These are phyloP conservation scores for Monosporozyma servazzii DNA, from an alignment of 805 yeast species.

Conservation along the genomic window DNA sequence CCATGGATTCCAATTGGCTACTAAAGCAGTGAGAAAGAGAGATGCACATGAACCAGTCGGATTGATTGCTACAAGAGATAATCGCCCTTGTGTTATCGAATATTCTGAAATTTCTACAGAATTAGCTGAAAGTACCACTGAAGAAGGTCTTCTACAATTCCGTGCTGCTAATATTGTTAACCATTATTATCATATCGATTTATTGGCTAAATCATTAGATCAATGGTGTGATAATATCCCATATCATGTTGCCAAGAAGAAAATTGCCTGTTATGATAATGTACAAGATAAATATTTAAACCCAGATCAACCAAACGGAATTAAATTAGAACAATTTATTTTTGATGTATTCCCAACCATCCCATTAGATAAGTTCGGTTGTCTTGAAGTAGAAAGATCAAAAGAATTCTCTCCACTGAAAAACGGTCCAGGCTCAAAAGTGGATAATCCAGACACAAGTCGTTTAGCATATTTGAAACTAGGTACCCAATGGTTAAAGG, in stretches of 20 bases:
- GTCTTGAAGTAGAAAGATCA: slow-evolving; percentile 78
- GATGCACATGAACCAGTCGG: slow-evolving; percentile 87
- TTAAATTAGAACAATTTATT: slow-evolving; percentile 91
- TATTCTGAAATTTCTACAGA: slow-evolving; percentile 81
- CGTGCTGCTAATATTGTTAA: slow-evolving; percentile 97
- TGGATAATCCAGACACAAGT: slow-evolving; percentile 82
- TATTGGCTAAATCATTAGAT: slow-evolving; percentile 50
- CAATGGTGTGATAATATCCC: slow-evolving; percentile 71
- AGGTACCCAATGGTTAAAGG: slow-evolving; percentile 64
- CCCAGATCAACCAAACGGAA: slow-evolving; percentile 82
- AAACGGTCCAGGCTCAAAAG: slow-evolving; percentile 74
- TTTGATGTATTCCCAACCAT: slow-evolving; percentile 90
- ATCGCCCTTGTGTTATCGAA: slow-evolving; percentile 82
- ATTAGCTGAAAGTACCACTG: slow-evolving; percentile 58
- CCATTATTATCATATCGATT: slow-evolving; percentile 84
- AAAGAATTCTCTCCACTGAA: slow-evolving; percentile 92
- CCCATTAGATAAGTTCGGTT: slow-evolving; percentile 64
- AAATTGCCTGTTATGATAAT: slow-evolving; percentile 54
- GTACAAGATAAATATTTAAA: slow-evolving; percentile 38
- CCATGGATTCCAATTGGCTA: slow-evolving; percentile 64
- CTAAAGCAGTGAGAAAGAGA: slow-evolving; percentile 91
- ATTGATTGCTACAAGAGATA: slow-evolving; percentile 63
- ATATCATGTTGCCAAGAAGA: slow-evolving; percentile 91
- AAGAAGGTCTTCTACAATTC: slow-evolving; percentile 52
- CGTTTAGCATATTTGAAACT: slow-evolving; percentile 52